Conservation (phyloP, 2,329 filamentous ascomycete genomes). For the Thielaviopsis musarum region DNA sequence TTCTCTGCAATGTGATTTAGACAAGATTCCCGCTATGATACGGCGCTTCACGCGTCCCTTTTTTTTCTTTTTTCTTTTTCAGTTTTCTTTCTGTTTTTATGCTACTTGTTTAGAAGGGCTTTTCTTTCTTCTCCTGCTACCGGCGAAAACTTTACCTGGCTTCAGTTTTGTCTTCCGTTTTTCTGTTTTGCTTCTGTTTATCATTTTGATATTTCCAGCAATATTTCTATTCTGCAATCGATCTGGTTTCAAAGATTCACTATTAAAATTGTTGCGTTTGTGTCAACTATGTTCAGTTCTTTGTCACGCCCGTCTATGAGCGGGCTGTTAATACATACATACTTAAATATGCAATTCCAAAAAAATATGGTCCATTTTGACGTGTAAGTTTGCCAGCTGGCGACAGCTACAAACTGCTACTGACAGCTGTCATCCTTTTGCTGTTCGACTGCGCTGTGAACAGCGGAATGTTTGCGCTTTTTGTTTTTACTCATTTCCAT, state of each 20-base stretch:
- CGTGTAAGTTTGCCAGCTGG: neutral
- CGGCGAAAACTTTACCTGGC: neutral
- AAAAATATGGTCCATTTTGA: neutral
- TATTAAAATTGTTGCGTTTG: neutral
- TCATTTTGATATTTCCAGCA: neutral
- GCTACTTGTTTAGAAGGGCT: neutral
- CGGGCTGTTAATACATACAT: too few relatives aligned
- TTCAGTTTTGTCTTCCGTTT: neutral
- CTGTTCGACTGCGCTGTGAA: too few relatives aligned
- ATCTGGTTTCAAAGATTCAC: neutral
- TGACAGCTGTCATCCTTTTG: too few relatives aligned
- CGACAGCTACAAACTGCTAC: too few relatives aligned
- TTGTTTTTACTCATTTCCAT: neutral
- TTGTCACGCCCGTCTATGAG: too few relatives aligned
- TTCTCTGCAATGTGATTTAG: constrained; percentile 1
- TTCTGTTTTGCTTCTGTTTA: neutral
- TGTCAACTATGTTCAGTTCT: neutral
- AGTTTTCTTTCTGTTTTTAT: neutral
- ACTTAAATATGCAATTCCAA: too few relatives aligned
- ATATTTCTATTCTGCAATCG: neutral
- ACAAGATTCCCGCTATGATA: neutral
- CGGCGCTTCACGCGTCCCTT: neutral
- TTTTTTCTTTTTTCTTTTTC: neutral
- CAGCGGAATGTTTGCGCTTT: neutral
- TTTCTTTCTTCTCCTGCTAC: neutral